Evolutionary conservation across 768 basidiomycete species (phyloP).

Genomic region (Gyrodon lividus): DNA sequence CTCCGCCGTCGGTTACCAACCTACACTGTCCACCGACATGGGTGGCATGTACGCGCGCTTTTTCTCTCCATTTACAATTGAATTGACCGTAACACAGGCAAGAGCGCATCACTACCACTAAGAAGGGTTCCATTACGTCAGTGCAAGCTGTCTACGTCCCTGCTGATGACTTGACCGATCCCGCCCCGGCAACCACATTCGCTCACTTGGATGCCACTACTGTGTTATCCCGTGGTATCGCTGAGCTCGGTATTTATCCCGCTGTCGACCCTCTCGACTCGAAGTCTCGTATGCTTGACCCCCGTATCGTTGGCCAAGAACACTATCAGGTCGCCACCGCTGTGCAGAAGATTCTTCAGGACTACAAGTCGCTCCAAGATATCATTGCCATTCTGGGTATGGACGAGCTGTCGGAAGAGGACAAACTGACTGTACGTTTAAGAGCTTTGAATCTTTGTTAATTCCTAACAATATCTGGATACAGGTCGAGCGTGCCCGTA

Average conservation of each 20-base stretch:
- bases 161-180: conserved; percentile 99
- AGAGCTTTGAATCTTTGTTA: not conserved
- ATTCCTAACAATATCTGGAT: conserved; percentile 7
- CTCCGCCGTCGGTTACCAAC: conserved; percentile 99
- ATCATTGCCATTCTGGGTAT: conserved; percentile 99
- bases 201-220: conserved; percentile 99
- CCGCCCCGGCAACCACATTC: conserved; percentile 98
- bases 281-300: conserved; percentile 99
- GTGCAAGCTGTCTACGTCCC: conserved; percentile 99
- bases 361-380: conserved; percentile 97
- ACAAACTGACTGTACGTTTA: conserved; percentile 74
- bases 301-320: conserved; percentile 93
- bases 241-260: conserved; percentile 98
- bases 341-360: conserved; percentile 95
- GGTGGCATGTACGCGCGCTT: conserved; percentile 84
- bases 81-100: conserved; percentile 54
- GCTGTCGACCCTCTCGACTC: conserved; percentile 99
- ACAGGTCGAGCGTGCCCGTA: conserved; percentile 94
- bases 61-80: not conserved
- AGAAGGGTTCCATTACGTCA: conserved; percentile 99
- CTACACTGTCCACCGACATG: conserved; percentile 99
- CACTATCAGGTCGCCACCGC: conserved; percentile 97
- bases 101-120: conserved; percentile 99
- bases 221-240: conserved; percentile 98
- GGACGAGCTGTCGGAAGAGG: conserved; percentile 99